Conservation (phyloP, 257 asterid genomes). For the Nicotiana benthamiana region DNA sequence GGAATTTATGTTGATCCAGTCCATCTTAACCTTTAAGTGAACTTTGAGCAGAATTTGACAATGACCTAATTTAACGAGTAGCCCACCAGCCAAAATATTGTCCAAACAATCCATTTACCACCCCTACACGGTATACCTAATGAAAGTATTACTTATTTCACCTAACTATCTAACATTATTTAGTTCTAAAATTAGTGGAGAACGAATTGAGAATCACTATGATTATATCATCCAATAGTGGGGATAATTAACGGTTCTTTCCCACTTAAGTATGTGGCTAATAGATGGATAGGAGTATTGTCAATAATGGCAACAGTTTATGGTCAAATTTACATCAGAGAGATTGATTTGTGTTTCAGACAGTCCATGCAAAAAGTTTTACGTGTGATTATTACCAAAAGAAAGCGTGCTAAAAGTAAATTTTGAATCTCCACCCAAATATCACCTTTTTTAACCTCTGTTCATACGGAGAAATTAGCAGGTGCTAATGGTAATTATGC, state of each 20-base stretch:
- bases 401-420: slow-evolving; percentile 22
- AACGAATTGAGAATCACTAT: background rate
- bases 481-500: slow-evolving; percentile 19
- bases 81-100: too few relatives aligned
- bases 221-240: background rate
- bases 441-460: slow-evolving; percentile 3
- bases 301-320: background rate
- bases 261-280: background rate
- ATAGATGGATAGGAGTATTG: background rate
- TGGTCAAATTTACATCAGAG: slow-evolving; percentile 6
- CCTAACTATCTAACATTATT: background rate
- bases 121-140: background rate
- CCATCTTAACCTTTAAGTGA: too few relatives aligned
- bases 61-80: too few relatives aligned
- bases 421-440: slow-evolving; percentile 20
- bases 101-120: too few relatives aligned
- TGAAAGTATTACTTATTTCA: background rate
- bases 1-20: too few relatives aligned
- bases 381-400: slow-evolving; percentile 18
- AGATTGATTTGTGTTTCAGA: slow-evolving; percentile 13
- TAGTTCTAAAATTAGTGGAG: background rate
- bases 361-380: slow-evolving; percentile 17
- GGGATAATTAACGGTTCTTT: background rate
- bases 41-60: too few relatives aligned
- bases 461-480: slow-evolving; percentile 14